phyloP scores from a whole-genome alignment of 2,329 filamentous ascomycete genomes.

The Alternaria angustiovoidea region DNA sequence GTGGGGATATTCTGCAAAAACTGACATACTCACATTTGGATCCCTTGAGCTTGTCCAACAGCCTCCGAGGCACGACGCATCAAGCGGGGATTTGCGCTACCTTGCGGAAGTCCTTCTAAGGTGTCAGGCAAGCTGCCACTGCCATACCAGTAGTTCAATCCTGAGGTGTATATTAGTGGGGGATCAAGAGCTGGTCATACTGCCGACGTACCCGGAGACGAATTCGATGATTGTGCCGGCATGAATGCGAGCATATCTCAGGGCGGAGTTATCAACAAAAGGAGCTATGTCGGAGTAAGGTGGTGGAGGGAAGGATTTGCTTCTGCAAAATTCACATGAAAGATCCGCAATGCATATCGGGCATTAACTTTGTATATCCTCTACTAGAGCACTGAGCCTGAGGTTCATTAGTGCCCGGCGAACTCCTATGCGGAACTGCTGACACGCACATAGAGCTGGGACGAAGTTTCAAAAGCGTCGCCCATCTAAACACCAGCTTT shows the following conservation, averaged over 20 bases:
- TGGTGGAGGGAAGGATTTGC: constrained; percentile 30
- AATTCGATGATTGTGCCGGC: constrained; percentile 46
- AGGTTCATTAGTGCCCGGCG: constrained; percentile 38
- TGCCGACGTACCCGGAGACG: constrained; percentile 41
- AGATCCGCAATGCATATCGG: constrained; percentile 42
- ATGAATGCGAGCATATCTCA: constrained; percentile 50
- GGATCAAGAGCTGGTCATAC: constrained; percentile 4
- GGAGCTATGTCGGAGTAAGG: constrained; percentile 31
- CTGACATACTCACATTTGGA: constrained; percentile 39
- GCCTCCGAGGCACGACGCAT: constrained; percentile 47
- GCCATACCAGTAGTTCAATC: constrained; percentile 47
- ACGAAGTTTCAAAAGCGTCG: constrained; percentile 44
- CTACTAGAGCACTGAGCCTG: constrained; percentile 31
- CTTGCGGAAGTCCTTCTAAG: constrained; percentile 36
- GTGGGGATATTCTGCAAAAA: constrained; percentile 5
- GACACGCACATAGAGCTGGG: constrained; percentile 43
- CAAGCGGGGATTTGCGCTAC: constrained; percentile 34
- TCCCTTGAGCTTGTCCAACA: constrained; percentile 36
- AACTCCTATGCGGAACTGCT: constrained; percentile 38
- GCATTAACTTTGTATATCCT: constrained; percentile 45
- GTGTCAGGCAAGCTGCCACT: constrained; percentile 40
- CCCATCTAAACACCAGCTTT: constrained; percentile 42
- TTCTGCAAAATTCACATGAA: constrained; percentile 33
- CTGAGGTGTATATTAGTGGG: constrained; percentile 28
- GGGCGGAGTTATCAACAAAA: constrained; percentile 27